Percentiles rank a stretch among this genome's conserved stretches.
Conservation (phyloP, 164 flowering plant species). For the Platanus orientalis region DNA sequence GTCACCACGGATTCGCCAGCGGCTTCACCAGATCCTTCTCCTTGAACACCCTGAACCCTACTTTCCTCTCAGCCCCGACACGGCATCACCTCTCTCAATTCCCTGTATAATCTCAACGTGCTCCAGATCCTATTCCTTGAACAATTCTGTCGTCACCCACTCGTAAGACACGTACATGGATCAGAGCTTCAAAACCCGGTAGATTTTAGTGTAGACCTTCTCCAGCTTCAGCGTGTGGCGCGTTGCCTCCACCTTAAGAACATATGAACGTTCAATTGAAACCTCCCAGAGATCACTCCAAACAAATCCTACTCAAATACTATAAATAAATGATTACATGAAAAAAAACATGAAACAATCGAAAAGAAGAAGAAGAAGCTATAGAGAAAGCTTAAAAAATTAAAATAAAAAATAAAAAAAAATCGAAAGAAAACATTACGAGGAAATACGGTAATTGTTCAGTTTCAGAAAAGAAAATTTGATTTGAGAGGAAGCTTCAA, state of each 20-base stretch:
- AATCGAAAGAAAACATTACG: background rate
- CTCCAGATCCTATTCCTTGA: conserved; percentile 34
- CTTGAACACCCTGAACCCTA: conserved; percentile 76
- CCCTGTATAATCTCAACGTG: too few species aligned
- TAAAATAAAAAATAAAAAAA: too few species aligned
- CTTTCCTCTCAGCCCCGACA: conserved; percentile 78
- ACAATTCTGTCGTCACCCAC: conserved; percentile 70
- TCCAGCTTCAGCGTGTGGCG: conserved; percentile 90
- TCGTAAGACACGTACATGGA: too few species aligned
- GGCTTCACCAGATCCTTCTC: conserved; percentile 83
- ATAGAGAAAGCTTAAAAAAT: background rate
- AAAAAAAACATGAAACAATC: background rate
- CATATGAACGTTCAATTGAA: conserved; percentile 7
- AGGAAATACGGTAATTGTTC: background rate
- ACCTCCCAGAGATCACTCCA: conserved; percentile 10
- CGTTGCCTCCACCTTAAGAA: too few species aligned
- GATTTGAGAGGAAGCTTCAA: background rate
- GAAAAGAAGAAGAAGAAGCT: background rate
- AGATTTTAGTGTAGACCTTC: conserved; percentile 82
- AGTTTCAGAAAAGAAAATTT: background rate
- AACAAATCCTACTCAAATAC: background rate
- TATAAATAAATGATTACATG: background rate
- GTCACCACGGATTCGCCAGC: too few species aligned
- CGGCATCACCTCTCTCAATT: conserved; percentile 83
- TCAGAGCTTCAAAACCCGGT: conserved; percentile 79